A percentile compares a stretch with the other conserved stretches of the same genome.
Evolutionary conservation across 352 stramenopile genomes (phyloP).

Genomic region (Phytophthora pseudosyringae): DNA sequence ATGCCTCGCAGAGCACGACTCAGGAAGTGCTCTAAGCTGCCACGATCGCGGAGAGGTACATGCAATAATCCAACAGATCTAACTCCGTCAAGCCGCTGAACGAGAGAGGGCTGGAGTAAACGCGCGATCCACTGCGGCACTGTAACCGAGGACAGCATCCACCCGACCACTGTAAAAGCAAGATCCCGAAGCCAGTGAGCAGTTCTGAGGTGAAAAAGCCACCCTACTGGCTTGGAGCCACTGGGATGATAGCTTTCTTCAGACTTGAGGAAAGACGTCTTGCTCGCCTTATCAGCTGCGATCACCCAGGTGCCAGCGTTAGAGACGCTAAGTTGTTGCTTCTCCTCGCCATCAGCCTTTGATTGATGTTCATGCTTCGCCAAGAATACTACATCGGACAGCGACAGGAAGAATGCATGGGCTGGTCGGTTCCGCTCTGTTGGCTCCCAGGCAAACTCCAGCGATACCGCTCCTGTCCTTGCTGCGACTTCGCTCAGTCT

Average conservation of each 20-base stretch:
- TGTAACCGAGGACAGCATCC: constrained; percentile 26
- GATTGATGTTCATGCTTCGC: background rate
- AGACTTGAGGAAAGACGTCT: constrained; percentile 38
- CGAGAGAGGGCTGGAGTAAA: constrained; percentile 9
- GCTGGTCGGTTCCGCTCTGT: constrained; percentile 73
- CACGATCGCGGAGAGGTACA: constrained; percentile 28
- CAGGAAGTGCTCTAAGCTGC: constrained; percentile 44
- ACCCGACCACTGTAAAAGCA: constrained; percentile 9
- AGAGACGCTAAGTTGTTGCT: constrained; percentile 10
- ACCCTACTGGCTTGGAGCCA: background rate
- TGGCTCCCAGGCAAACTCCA: constrained; percentile 63
- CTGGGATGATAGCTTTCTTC: constrained; percentile 7
- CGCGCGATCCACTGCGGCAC: constrained; percentile 15
- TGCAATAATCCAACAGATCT: constrained; percentile 22
- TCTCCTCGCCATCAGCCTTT: background rate
- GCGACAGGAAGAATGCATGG: constrained; percentile 54
- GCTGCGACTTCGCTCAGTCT: constrained; percentile 49
- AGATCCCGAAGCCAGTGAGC: constrained; percentile 16
- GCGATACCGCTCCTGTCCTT: constrained; percentile 2
- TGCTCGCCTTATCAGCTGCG: constrained; percentile 27
- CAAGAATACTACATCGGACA: constrained; percentile 33
- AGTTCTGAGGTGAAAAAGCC: constrained; percentile 5
- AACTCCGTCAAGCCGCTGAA: background rate
- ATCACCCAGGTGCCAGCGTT: constrained; percentile 30
- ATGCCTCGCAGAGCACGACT: constrained; percentile 21